Conservation (phyloP, 495 filamentous ascomycete species). For the Hyaloscypha finlandica region DNA sequence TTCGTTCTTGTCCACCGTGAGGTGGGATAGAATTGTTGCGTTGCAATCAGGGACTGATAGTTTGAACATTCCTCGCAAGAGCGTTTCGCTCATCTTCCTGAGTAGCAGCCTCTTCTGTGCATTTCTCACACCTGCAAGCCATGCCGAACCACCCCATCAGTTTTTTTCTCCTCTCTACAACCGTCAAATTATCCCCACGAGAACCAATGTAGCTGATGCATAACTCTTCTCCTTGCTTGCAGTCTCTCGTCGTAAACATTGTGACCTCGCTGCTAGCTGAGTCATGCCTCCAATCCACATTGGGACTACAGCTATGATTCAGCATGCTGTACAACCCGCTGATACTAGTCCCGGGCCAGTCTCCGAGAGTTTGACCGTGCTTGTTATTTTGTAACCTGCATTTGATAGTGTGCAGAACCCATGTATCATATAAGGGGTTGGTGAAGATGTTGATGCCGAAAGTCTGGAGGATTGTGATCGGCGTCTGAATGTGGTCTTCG, state of each 20-base stretch:
- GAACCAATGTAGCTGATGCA: conserved; percentile 26
- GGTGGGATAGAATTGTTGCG: not conserved
- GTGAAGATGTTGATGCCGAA: conserved; percentile 24
- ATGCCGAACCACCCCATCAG: conserved; percentile 28
- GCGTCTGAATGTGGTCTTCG: conserved; percentile 16
- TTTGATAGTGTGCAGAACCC: conserved; percentile 25
- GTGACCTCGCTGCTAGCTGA: conserved; percentile 13
- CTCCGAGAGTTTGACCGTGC: conserved; percentile 18
- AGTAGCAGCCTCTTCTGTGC: conserved; percentile 26
- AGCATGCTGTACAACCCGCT: conserved; percentile 18
- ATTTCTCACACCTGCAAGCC: conserved; percentile 27
- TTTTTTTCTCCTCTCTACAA: conserved; percentile 10
- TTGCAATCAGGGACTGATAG: not conserved
- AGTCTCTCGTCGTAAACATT: conserved; percentile 23
- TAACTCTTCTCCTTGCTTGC: conserved; percentile 24
- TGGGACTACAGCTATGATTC: conserved; percentile 28
- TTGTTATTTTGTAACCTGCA: conserved; percentile 27
- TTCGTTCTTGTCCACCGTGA: too few species aligned
- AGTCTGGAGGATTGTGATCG: conserved; percentile 16
- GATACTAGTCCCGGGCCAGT: conserved; percentile 13
- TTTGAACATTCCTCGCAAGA: not conserved
- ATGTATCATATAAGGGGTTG: conserved; percentile 14
- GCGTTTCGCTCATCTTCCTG: not conserved
- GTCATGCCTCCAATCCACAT: conserved; percentile 28
- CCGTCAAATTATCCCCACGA: conserved; percentile 5